phyloP scores from a whole-genome alignment of 2,329 filamentous ascomycete species.

The Scedosporium minutisporum region DNA sequence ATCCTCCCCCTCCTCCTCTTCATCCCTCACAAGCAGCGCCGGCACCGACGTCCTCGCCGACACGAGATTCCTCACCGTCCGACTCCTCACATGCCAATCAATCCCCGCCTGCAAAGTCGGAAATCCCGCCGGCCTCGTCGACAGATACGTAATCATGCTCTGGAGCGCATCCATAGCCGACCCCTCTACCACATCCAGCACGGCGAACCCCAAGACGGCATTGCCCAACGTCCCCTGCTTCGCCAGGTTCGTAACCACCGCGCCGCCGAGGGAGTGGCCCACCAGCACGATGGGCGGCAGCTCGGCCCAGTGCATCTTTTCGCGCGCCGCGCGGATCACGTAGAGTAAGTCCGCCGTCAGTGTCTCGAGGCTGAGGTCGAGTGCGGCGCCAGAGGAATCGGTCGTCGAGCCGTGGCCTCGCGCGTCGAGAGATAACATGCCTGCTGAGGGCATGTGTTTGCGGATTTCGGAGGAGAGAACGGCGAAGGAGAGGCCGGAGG shows the following conservation, averaged over 20 bases:
- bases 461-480: conserved; percentile 68
- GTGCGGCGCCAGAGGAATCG: conserved; percentile 11
- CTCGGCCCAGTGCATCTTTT: conserved; percentile 60
- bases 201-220: conserved; percentile 72
- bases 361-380: conserved; percentile 63
- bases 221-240: conserved; percentile 52
- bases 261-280: conserved; percentile 87
- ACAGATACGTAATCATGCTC: conserved; percentile 88
- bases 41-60: conserved; percentile 88
- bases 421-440: conserved; percentile 77
- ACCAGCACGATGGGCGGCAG: conserved; percentile 73
- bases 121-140: conserved; percentile 71
- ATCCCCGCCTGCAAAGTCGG: conserved; percentile 69
- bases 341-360: conserved; percentile 63
- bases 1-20: conserved; percentile 20
- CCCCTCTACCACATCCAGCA: conserved; percentile 91
- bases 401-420: conserved; percentile 72
- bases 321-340: conserved; percentile 58
- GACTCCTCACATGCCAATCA: conserved; percentile 85
- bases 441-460: conserved; percentile 67
- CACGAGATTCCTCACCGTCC: conserved; percentile 72
- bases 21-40: conserved; percentile 52
- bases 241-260: conserved; percentile 78
- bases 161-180: conserved; percentile 90
- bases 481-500: conserved; percentile 86